A percentile compares a stretch with the other conserved stretches of the same genome.
Evolutionary conservation across 176 grass and related monocot species (phyloP).

Genomic region (Triticum dicoccoides): DNA sequence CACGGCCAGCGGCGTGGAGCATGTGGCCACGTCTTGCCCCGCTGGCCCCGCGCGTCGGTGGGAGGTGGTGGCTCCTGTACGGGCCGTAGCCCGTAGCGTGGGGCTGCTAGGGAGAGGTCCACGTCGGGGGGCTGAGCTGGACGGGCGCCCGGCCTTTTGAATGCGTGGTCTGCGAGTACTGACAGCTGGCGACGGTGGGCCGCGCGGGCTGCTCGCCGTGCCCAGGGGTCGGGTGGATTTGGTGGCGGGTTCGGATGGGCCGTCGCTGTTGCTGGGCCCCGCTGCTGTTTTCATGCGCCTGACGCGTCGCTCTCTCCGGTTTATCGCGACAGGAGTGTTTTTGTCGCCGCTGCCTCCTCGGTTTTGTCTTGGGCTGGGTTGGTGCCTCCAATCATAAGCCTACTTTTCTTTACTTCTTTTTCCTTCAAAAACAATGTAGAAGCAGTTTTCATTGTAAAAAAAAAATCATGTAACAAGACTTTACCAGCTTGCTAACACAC

Average conservation of each 20-base stretch:
- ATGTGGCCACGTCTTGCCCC: neutral
- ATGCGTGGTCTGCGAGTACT: slow-evolving; percentile 10
- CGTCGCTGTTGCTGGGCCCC: slow-evolving; percentile 8
- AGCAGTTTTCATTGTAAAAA: no score
- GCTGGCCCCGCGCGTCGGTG: neutral
- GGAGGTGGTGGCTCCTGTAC: rapidly evolving
- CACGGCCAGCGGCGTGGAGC: neutral
- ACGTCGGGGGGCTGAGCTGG: slow-evolving; percentile 58
- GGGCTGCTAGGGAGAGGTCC: slow-evolving; percentile 1
- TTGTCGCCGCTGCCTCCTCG: neutral
- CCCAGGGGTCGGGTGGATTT: neutral
- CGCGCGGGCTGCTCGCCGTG: neutral
- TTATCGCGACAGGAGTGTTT: neutral
- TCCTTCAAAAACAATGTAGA: no score
- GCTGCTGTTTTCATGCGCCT: neutral
- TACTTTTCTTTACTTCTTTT: no score
- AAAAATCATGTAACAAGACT: no score
- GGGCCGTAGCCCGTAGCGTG: neutral
- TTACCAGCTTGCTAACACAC: no score
- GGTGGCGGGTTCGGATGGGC: neutral
- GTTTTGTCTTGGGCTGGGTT: slow-evolving; percentile 12
- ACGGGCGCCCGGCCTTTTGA: slow-evolving; percentile 14
- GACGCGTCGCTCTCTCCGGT: neutral
- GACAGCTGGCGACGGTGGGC: slow-evolving; percentile 40
- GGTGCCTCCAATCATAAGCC: neutral